A percentile compares a stretch with the other conserved stretches of the same genome.
Evolutionary conservation across 176 grass and related monocot species (phyloP).

Genomic region (Musa schizocarpa): DNA sequence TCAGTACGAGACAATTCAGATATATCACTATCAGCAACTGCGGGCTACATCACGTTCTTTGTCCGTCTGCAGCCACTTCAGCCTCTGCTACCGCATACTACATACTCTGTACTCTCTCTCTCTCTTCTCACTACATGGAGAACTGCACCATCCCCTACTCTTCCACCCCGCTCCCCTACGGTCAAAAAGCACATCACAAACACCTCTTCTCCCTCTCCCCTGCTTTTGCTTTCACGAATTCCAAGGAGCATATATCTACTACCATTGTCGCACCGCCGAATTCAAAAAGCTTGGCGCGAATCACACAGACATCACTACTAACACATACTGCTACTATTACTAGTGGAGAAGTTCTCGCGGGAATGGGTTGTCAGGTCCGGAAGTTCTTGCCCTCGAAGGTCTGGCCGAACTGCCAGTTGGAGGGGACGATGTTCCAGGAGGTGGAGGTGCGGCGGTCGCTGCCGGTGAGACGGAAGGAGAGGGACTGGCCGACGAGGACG

Average conservation of each 20-base stretch:
- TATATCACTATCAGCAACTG: neutral
- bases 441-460: constrained; percentile 29
- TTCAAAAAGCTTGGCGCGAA: neutral
- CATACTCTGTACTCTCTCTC: neutral
- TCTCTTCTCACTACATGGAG: neutral
- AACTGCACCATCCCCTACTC: neutral
- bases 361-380: neutral
- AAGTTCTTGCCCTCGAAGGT: constrained; percentile 29
- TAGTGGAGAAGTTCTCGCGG: neutral
- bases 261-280: neutral
- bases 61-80: constrained; percentile 10
- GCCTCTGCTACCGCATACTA: neutral
- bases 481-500: constrained; percentile 19
- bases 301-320: neutral
- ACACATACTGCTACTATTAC: neutral
- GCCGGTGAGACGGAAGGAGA: constrained; percentile 27
- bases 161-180: no score
- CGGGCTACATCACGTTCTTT: constrained; percentile 11
- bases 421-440: constrained; percentile 25
- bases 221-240: neutral
- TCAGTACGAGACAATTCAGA: neutral
- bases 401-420: constrained; percentile 26
- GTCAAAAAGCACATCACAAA: neutral
- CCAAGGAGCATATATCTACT: neutral
- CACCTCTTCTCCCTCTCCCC: neutral